Evolutionary conservation across 2,329 filamentous ascomycete genomes (phyloP).

Genomic region (Monilinia fructigena): DNA sequence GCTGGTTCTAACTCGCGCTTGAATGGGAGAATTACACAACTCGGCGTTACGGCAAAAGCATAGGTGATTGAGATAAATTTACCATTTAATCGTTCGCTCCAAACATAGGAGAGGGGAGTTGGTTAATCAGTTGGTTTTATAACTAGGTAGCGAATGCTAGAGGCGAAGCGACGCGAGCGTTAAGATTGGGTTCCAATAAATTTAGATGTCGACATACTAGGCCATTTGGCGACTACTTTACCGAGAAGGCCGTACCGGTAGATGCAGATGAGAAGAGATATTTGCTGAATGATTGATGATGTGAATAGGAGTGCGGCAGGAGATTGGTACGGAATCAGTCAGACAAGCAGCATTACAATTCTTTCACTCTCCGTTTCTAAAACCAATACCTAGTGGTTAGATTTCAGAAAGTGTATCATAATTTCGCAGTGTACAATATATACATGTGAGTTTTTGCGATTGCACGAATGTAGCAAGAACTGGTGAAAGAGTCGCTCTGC

Average conservation of each 20-base stretch:
- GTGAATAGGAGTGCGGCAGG: not conserved
- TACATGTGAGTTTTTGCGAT: not conserved
- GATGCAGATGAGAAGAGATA: not conserved
- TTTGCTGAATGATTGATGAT: not conserved
- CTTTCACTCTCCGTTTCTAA: not conserved
- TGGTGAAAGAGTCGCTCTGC: not conserved
- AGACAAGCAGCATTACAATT: not conserved
- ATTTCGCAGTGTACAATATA: not conserved
- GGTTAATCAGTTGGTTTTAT: not conserved
- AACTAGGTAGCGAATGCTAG: not conserved
- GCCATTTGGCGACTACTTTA: not conserved
- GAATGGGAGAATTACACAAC: not conserved
- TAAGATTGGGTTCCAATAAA: not conserved
- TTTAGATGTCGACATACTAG: not conserved
- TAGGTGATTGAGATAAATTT: not conserved
- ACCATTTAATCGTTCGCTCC: not conserved
- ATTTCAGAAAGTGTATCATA: not conserved
- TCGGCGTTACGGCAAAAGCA: conserved; percentile 6
- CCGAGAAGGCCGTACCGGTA: not conserved
- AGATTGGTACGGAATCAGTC: no score
- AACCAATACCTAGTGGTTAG: not conserved
- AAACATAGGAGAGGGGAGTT: not conserved
- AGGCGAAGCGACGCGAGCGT: conserved; percentile 1
- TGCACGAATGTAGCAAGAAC: not conserved
- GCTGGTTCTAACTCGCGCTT: not conserved